These are phyloP conservation scores for Corrigiola litoralis DNA, from an alignment of 179 eudicot genomes.

Conservation along the genomic window DNA sequence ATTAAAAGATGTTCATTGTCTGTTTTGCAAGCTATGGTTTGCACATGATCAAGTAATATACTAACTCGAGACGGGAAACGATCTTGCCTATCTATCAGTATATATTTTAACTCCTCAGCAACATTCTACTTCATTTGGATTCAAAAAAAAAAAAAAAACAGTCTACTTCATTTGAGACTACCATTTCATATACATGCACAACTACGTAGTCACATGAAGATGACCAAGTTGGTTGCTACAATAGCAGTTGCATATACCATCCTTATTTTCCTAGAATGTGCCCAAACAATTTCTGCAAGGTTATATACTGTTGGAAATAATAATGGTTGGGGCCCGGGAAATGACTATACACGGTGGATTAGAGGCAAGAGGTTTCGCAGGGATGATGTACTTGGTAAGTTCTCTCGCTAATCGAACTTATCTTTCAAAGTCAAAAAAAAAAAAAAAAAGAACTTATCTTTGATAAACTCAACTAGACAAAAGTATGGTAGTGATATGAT, in stretches of 20 bases:
- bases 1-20: no score
- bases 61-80: no score
- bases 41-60: no score
- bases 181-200: no score
- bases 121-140: no score
- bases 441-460: not conserved
- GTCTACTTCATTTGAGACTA: no score
- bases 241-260: not conserved
- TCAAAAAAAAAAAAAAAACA: no score
- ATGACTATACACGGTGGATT: constrained; percentile 16
- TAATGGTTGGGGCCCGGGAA: constrained; percentile 12
- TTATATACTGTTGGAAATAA: constrained; percentile 17
- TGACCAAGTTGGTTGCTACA: not conserved
- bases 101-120: no score
- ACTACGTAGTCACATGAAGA: not conserved
- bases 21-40: no score
- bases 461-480: not conserved
- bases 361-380: constrained; percentile 7
- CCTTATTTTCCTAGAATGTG: constrained; percentile 1
- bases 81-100: no score
- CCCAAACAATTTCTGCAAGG: not conserved
- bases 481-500: no score
- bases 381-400: constrained; percentile 20
- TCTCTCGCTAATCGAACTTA: not conserved
- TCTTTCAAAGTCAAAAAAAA: not conserved